phyloP scores from a whole-genome alignment of 106 monocot genomes.

The Hemerocallis citrina region DNA sequence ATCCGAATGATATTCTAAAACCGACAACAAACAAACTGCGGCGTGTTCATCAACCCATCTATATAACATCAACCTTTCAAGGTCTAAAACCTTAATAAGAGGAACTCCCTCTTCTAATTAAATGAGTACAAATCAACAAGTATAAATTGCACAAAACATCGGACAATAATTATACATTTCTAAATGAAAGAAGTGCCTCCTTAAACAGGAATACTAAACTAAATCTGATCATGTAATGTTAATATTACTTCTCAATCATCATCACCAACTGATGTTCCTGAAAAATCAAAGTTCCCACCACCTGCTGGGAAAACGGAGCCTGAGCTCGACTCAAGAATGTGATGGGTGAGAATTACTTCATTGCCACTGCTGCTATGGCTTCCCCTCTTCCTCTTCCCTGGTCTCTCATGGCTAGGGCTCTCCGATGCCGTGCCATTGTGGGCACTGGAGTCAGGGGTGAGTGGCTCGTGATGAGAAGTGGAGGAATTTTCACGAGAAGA shows the following conservation, averaged over 20 bases:
- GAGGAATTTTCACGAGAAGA: conserved; percentile 28
- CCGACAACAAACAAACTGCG: no score
- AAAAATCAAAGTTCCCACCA: conserved; percentile 14
- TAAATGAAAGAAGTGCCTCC: no score
- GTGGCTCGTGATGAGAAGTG: conserved; percentile 30
- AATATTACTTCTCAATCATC: conserved; percentile 12
- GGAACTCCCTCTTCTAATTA: no score
- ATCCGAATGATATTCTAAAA: no score
- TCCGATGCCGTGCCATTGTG: conserved; percentile 22
- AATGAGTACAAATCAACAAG: no score
- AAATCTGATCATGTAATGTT: neutral
- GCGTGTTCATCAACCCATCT: no score
- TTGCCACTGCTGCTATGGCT: conserved; percentile 10
- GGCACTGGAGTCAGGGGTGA: conserved; percentile 54
- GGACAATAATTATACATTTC: no score
- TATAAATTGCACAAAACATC: no score
- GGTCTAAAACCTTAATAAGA: no score
- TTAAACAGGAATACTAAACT: no score
- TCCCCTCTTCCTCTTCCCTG: conserved; percentile 10
- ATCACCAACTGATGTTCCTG: conserved; percentile 24
- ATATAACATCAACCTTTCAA: no score
- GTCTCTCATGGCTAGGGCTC: conserved; percentile 20
- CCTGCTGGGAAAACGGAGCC: conserved; percentile 27
- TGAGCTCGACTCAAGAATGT: conserved; percentile 61
- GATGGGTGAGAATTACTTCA: conserved; percentile 28